Conservation (phyloP, 345 rosid species). For the Brassica rapa region DNA sequence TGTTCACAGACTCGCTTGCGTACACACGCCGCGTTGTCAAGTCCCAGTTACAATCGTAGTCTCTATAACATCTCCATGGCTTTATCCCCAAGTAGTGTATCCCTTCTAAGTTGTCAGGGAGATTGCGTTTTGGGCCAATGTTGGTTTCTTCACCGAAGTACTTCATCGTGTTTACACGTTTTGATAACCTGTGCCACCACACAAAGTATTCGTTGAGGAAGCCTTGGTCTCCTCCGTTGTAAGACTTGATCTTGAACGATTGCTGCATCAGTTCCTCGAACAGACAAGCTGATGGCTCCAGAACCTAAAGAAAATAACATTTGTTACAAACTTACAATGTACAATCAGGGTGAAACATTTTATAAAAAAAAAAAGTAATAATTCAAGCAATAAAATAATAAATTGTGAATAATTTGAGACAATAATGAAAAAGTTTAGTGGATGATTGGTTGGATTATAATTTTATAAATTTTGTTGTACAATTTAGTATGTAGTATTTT, state of each 20-base stretch:
- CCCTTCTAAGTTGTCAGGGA: slow-evolving; percentile 31
- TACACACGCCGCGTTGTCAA: slow-evolving; percentile 37
- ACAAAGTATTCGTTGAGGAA: slow-evolving; percentile 75
- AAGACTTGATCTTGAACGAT: slow-evolving; percentile 46
- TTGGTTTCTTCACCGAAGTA: slow-evolving; percentile 27
- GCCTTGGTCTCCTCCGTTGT: slow-evolving; percentile 92
- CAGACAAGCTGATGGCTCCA: slow-evolving; percentile 77
- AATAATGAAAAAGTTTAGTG: background rate
- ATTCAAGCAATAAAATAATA: background rate
- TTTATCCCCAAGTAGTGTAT: slow-evolving; percentile 79
- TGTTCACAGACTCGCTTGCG: slow-evolving; percentile 69
- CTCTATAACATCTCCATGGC: slow-evolving; percentile 92
- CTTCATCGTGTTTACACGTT: slow-evolving; percentile 56
- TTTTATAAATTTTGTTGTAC: too few relatives aligned
- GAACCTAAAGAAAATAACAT: slow-evolving; percentile 14
- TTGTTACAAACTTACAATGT: background rate
- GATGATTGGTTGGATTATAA: background rate
- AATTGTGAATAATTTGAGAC: background rate
- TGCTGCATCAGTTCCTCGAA: slow-evolving; percentile 60
- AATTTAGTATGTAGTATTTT: too few relatives aligned
- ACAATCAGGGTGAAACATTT: background rate
- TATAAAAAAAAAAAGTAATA: too few relatives aligned
- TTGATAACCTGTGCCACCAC: slow-evolving; percentile 87
- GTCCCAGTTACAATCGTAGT: slow-evolving; percentile 96
- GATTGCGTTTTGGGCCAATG: background rate